Percentiles rank a stretch among this genome's conserved stretches.
Evolutionary conservation across 83 land plant species (phyloP).

Genomic region (Thuja plicata): DNA sequence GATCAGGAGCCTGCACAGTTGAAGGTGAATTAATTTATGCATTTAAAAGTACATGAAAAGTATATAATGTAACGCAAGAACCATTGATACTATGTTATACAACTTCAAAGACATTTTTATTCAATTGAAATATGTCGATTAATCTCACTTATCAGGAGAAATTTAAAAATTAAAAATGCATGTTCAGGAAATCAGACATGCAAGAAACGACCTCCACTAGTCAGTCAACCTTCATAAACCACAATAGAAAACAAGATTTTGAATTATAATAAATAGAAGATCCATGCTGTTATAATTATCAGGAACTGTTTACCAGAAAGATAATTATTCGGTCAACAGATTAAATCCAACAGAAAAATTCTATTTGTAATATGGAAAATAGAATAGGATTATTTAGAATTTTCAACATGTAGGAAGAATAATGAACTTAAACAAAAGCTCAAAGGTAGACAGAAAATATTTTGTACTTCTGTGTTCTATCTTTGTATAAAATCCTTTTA

Average conservation of each 20-base stretch:
- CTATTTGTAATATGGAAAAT: not conserved
- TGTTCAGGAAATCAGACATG: not conserved
- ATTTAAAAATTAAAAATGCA: not conserved
- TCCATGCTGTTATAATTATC: not conserved
- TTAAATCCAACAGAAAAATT: not conserved
- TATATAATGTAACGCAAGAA: not conserved
- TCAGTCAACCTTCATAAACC: not conserved
- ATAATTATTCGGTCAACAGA: not conserved
- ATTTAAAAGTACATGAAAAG: not conserved
- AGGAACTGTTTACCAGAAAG: not conserved
- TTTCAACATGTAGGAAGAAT: not conserved
- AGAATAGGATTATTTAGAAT: not conserved
- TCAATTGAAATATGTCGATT: not conserved
- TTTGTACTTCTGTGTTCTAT: not conserved
- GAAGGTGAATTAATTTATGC: not conserved
- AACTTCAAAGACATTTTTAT: not conserved
- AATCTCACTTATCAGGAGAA: not conserved
- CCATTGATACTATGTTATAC: not conserved
- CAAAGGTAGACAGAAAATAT: not conserved
- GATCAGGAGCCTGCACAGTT: slow-evolving; percentile 63
- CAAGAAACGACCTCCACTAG: not conserved
- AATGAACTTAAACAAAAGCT: not conserved
- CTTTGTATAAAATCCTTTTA: not conserved
- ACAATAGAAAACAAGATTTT: not conserved
- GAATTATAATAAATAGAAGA: not conserved